Evolutionary conservation across 2,329 filamentous ascomycete species (phyloP).

Genomic region (Aspergillus caelatus): DNA sequence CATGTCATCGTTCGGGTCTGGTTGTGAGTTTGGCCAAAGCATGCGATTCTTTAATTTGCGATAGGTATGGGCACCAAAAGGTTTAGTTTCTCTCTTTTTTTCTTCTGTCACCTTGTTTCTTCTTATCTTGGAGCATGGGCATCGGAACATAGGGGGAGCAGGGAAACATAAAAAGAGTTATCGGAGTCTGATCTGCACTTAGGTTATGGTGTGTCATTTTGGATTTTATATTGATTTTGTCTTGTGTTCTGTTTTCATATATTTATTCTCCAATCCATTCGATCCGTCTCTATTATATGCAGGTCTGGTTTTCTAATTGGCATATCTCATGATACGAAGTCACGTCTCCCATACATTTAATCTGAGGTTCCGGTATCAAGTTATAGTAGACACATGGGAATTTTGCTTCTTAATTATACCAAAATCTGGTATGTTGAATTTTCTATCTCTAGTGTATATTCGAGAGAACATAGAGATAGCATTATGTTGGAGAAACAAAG

Average conservation of each 20-base stretch:
- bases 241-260: constrained; percentile 4
- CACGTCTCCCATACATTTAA: background rate
- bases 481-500: background rate
- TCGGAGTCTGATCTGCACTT: constrained; percentile 27
- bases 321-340: constrained; percentile 2
- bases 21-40: constrained; percentile 20
- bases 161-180: constrained; percentile 28
- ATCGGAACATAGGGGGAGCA: constrained; percentile 22
- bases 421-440: background rate
- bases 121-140: constrained; percentile 16
- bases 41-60: constrained; percentile 14
- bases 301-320: background rate
- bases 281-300: background rate
- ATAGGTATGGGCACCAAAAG: constrained; percentile 21
- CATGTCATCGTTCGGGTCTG: constrained; percentile 21
- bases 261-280: background rate
- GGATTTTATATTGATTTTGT: constrained; percentile 6
- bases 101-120: background rate
- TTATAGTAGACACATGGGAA: background rate
- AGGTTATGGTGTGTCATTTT: constrained; percentile 18
- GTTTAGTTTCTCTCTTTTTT: constrained; percentile 13
- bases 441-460: background rate
- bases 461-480: background rate
- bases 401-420: background rate
- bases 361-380: background rate